phyloP scores from a whole-genome alignment of 176 grass and related monocot genomes.

The Hordeum marinum region DNA sequence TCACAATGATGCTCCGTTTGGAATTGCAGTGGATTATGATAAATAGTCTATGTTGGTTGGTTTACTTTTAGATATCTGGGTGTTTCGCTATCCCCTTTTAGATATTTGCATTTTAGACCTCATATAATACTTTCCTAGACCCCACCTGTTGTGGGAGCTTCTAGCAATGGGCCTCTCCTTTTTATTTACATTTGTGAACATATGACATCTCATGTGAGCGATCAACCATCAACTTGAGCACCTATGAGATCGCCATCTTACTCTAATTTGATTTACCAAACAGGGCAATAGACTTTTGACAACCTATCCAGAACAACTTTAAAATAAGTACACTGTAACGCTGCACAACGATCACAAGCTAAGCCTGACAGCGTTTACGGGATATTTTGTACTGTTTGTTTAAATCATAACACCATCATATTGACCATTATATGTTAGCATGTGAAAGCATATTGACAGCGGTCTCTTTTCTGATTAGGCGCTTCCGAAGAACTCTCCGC shows the following conservation, averaged over 20 bases:
- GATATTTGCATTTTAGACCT: neutral
- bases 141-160: no score
- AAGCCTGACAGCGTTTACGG: neutral
- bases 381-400: no score
- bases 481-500: conserved; percentile 19
- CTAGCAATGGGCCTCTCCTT: no score
- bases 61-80: neutral
- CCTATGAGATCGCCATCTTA: neutral
- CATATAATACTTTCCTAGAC: no score
- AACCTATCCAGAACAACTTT: neutral
- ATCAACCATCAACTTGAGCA: neutral
- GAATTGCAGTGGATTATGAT: neutral
- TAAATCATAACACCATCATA: neutral
- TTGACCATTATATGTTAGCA: neutral
- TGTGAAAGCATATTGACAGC: neutral
- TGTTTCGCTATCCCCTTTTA: neutral
- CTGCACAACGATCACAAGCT: neutral
- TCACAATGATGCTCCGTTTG: no score
- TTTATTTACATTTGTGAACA: neutral
- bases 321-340: neutral
- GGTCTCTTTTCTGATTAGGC: conserved; percentile 11
- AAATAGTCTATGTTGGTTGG: neutral
- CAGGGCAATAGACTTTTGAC: neutral
- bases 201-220: neutral
- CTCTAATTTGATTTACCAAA: neutral